phyloP scores from a whole-genome alignment of 192 early-diverging fungal genomes.

The Gaertneriomyces semiglobifer region DNA sequence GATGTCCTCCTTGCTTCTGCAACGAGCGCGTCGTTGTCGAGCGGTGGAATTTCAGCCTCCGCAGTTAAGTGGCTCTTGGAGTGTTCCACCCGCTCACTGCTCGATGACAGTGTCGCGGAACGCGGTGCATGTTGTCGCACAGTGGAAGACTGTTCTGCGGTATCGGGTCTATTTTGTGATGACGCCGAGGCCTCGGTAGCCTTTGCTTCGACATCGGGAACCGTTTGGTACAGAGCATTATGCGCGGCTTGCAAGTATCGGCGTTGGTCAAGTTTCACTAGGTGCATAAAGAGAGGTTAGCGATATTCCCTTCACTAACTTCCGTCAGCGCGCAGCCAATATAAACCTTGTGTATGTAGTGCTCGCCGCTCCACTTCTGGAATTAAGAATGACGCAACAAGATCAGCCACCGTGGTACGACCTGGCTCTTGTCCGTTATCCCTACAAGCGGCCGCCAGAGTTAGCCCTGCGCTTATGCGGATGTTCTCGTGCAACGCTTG shows the following conservation, averaged over 20 bases:
- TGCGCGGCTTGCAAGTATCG: conserved; percentile 54
- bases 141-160: no score
- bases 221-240: neutral
- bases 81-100: no score
- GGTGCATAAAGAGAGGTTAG: neutral
- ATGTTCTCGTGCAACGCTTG: neutral
- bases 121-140: no score
- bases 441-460: neutral
- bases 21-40: no score
- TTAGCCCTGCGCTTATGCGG: conserved; percentile 3
- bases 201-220: neutral
- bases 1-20: no score
- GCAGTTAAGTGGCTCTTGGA: no score
- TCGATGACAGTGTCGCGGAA: no score
- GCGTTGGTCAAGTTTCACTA: conserved; percentile 48
- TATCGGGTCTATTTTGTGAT: no score
- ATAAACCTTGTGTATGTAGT: conserved; percentile 43
- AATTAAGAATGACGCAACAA: conserved; percentile 56
- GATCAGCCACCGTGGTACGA: conserved; percentile 40
- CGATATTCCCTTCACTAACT: neutral
- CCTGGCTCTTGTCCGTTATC: neutral
- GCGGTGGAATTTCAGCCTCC: no score
- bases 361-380: conserved; percentile 53
- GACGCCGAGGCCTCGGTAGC: no score
- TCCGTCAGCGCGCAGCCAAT: neutral